Percentiles rank a stretch among this genome's conserved stretches.
Evolutionary conservation across 2,329 filamentous ascomycete genomes (phyloP).

Genomic region (Pseudocercospora crystallina): DNA sequence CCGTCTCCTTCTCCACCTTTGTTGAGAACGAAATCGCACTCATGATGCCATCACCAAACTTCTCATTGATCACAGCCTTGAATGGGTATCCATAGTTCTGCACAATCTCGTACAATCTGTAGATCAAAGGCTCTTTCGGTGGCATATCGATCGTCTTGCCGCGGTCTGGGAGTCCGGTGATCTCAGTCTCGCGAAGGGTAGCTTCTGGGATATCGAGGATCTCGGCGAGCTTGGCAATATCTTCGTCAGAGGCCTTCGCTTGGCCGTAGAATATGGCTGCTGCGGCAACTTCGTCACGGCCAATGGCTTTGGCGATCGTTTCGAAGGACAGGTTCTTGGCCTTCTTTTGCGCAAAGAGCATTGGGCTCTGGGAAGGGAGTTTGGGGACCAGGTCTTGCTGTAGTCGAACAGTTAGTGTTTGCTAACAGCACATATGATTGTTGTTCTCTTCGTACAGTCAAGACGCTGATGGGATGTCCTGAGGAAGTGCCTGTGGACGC

Average conservation of each 20-base stretch:
- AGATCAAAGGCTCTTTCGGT: slow-evolving; percentile 81
- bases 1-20: slow-evolving; percentile 79
- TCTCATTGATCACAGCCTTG: slow-evolving; percentile 94
- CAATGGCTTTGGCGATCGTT: slow-evolving; percentile 69
- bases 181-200: slow-evolving; percentile 56
- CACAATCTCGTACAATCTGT: slow-evolving; percentile 88
- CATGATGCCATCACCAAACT: slow-evolving; percentile 82
- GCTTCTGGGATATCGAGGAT: slow-evolving; percentile 62
- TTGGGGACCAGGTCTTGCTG: slow-evolving; percentile 66
- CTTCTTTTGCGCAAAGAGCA: slow-evolving; percentile 81
- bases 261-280: slow-evolving; percentile 92
- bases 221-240: slow-evolving; percentile 65
- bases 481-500: slow-evolving; percentile 22
- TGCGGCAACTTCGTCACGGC: slow-evolving; percentile 77
- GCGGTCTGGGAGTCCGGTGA: slow-evolving; percentile 76
- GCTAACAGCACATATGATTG: neutral
- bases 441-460: slow-evolving; percentile 15
- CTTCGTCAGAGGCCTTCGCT: slow-evolving; percentile 68
- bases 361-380: slow-evolving; percentile 68
- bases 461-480: slow-evolving; percentile 23
- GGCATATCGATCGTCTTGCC: slow-evolving; percentile 80
- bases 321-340: slow-evolving; percentile 74
- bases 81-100: slow-evolving; percentile 97
- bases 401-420: too few species aligned
- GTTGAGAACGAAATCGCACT: slow-evolving; percentile 90